phyloP scores from a whole-genome alignment of 2,329 filamentous ascomycete genomes.

The Orbilia blumenaviensis region DNA sequence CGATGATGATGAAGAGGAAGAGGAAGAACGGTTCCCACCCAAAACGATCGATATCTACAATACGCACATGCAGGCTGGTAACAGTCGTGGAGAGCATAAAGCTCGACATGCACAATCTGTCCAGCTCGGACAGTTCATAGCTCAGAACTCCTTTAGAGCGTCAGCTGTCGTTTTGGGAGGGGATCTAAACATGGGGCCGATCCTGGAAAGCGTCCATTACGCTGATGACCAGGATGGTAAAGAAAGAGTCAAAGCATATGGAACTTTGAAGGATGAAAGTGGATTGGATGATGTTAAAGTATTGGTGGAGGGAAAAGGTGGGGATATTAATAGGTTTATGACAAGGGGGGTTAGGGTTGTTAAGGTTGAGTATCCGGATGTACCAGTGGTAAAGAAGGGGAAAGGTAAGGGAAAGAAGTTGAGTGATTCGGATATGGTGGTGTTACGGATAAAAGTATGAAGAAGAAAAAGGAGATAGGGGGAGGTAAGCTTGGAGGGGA shows the following conservation, averaged over 20 bases:
- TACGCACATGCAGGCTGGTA: conserved; percentile 46
- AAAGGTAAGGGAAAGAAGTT: conserved; percentile 45
- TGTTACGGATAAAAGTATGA: conserved; percentile 38
- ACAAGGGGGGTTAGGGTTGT: conserved; percentile 36
- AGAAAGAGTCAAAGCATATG: conserved; percentile 44
- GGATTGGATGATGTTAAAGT: conserved; percentile 47
- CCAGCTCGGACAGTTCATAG: conserved; percentile 50
- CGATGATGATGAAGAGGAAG: conserved; percentile 11
- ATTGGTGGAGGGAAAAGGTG: conserved; percentile 41
- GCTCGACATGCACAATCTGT: conserved; percentile 39
- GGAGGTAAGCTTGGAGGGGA: no score
- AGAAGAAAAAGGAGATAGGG: no score
- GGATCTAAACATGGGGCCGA: conserved; percentile 46
- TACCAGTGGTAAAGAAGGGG: conserved; percentile 23
- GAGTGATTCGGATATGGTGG: conserved; percentile 50
- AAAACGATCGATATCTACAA: conserved; percentile 52
- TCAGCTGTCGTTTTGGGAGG: conserved; percentile 42
- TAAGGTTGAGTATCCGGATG: conserved; percentile 32
- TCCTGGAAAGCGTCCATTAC: conserved; percentile 48
- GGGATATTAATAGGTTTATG: conserved; percentile 50
- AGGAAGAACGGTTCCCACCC: conserved; percentile 22
- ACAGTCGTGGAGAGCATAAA: conserved; percentile 30
- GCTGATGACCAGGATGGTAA: conserved; percentile 32
- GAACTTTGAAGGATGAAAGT: conserved; percentile 32
- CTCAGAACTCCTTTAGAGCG: conserved; percentile 46